A percentile compares a stretch with the other conserved stretches of the same genome.
Conservation (phyloP, 192 early-diverging fungal species). For the Funneliformis geosporum region DNA sequence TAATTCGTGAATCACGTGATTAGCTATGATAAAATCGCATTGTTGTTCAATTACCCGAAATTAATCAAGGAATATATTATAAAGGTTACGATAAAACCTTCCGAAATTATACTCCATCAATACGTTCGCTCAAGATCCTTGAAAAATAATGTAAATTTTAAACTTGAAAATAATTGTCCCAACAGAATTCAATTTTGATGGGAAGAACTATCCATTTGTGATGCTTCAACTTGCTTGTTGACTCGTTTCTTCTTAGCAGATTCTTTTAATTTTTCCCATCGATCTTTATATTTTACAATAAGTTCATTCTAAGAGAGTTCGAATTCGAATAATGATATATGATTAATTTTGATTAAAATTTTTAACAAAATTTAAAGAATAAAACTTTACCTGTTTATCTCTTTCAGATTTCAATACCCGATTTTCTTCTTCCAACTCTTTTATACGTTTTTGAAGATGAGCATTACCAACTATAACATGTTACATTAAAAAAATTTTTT, state of each 20-base stretch:
- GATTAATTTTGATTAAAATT: neutral
- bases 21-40: no score
- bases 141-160: no score
- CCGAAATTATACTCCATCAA: no score
- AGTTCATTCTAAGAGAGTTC: constrained; percentile 34
- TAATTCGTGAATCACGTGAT: no score
- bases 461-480: neutral
- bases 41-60: no score
- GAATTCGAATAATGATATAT: neutral
- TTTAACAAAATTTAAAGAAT: neutral
- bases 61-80: no score
- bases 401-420: constrained; percentile 44
- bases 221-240: neutral
- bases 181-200: neutral
- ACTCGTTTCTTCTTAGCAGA: constrained; percentile 51
- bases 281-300: constrained; percentile 69
- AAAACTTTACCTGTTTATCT: constrained; percentile 44
- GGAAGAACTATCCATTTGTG: neutral
- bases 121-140: no score
- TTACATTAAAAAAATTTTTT: neutral
- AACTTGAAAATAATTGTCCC: no score
- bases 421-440: constrained; percentile 65
- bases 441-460: constrained; percentile 46
- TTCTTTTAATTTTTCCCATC: constrained; percentile 82
- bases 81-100: no score